Conservation (phyloP, 2,329 filamentous ascomycete species). For the Calcarisporium arbuscula region DNA sequence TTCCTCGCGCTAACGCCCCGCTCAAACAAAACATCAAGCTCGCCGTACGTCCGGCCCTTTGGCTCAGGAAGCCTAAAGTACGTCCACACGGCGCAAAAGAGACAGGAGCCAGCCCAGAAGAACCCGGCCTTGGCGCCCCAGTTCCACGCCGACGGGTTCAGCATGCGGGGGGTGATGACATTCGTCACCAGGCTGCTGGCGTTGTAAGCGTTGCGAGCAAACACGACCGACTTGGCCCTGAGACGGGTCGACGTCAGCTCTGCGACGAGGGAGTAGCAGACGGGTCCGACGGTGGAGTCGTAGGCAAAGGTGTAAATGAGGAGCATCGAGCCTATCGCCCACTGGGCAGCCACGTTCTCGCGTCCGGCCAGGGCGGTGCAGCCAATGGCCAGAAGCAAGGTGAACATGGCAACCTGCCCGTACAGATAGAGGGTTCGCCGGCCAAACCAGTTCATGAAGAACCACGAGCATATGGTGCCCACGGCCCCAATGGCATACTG, state of each 20-base stretch:
- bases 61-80: conserved; percentile 50
- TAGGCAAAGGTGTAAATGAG: conserved; percentile 38
- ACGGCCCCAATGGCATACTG: conserved; percentile 37
- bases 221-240: conserved; percentile 38
- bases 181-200: conserved; percentile 40
- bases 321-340: conserved; percentile 40
- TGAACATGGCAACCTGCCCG: conserved; percentile 42
- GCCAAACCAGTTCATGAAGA: conserved; percentile 35
- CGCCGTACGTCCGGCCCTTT: conserved; percentile 44
- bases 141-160: conserved; percentile 39
- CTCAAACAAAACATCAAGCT: conserved; percentile 51
- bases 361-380: conserved; percentile 49
- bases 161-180: conserved; percentile 38
- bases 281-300: conserved; percentile 35
- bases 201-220: conserved; percentile 42
- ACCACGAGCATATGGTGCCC: conserved; percentile 41
- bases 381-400: conserved; percentile 35
- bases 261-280: conserved; percentile 78
- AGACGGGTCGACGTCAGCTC: conserved; percentile 40
- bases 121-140: conserved; percentile 42
- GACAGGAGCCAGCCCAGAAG: conserved; percentile 38
- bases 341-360: conserved; percentile 38
- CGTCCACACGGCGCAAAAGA: conserved; percentile 41
- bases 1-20: conserved; percentile 33
- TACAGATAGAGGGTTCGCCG: conserved; percentile 38